A percentile compares a stretch with the other conserved stretches of the same genome.
Evolutionary conservation across 176 grass and related monocot species (phyloP).

Genomic region (Rhynchospora breviuscula): DNA sequence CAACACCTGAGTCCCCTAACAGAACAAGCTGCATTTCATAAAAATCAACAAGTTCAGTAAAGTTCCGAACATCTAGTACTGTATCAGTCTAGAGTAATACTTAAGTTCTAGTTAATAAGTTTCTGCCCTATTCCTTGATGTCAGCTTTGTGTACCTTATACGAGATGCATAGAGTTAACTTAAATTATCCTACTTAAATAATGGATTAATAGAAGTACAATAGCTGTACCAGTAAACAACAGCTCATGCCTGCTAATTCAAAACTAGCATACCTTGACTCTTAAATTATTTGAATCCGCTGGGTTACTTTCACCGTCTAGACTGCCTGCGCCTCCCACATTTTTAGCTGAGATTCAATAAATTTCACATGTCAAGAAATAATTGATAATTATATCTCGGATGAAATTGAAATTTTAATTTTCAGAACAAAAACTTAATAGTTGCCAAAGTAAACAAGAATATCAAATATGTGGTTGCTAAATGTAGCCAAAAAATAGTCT

Average conservation of each 20-base stretch:
- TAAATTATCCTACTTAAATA: background rate
- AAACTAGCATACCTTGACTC: slow-evolving; percentile 60
- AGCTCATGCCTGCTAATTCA: background rate
- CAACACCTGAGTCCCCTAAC: slow-evolving; percentile 87
- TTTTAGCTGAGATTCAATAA: slow-evolving; percentile 43
- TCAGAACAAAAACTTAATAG: background rate
- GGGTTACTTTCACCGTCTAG: slow-evolving; percentile 37
- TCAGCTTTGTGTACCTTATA: background rate
- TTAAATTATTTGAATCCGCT: slow-evolving; percentile 59
- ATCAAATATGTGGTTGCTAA: background rate
- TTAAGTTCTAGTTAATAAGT: background rate
- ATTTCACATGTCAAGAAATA: slow-evolving; percentile 7
- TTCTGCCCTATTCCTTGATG: background rate
- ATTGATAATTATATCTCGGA: background rate
- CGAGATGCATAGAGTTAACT: background rate
- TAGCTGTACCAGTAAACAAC: background rate
- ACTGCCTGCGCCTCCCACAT: slow-evolving; percentile 40
- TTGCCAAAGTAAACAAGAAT: slow-evolving; percentile 1
- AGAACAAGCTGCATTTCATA: slow-evolving; percentile 59
- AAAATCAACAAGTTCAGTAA: slow-evolving; percentile 13
- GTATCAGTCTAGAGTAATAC: background rate
- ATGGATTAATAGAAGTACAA: background rate
- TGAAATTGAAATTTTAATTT: background rate
- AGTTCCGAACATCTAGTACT: background rate
- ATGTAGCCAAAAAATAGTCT: background rate